phyloP scores from a whole-genome alignment of 768 basidiomycete genomes.

The Lentinula sp. region DNA sequence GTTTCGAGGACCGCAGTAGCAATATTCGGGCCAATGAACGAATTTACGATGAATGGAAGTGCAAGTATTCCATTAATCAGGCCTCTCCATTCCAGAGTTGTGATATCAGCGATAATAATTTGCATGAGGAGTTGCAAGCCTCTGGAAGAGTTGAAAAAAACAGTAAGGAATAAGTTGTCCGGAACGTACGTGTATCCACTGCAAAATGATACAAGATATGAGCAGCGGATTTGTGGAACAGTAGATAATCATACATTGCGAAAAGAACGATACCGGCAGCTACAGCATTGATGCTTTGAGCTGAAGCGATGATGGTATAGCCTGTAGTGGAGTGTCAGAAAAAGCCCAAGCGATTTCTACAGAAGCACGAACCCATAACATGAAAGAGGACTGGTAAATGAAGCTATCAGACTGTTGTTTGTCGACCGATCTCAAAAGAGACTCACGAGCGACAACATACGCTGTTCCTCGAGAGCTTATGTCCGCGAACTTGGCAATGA shows the following conservation, averaged over 20 bases:
- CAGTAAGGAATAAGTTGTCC: conserved; percentile 17
- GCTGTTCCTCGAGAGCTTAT: conserved; percentile 62
- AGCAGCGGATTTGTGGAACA: too few species aligned
- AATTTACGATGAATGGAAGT: conserved; percentile 55
- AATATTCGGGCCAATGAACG: conserved; percentile 60
- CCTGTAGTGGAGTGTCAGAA: conserved; percentile 19
- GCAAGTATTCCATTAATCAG: conserved; percentile 41
- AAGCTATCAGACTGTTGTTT: background rate
- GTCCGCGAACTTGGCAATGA: conserved; percentile 72
- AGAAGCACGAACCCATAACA: conserved; percentile 37
- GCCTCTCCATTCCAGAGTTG: conserved; percentile 52
- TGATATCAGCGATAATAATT: conserved; percentile 59
- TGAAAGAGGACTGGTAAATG: conserved; percentile 47
- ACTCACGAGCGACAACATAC: conserved; percentile 52
- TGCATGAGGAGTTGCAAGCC: conserved; percentile 61
- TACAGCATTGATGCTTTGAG: conserved; percentile 35
- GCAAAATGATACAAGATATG: conserved; percentile 10
- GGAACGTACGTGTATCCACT: conserved; percentile 55
- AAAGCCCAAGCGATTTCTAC: background rate
- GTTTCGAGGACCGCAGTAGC: conserved; percentile 34
- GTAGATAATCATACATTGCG: conserved; percentile 32
- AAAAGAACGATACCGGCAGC: conserved; percentile 55
- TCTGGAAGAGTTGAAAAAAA: conserved; percentile 20
- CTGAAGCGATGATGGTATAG: conserved; percentile 49
- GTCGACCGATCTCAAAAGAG: background rate